Evolutionary conservation across 495 filamentous ascomycete genomes (phyloP), one percentile per base, ranked within the genome.

Genomic region (Niebla homalea): DNA sequence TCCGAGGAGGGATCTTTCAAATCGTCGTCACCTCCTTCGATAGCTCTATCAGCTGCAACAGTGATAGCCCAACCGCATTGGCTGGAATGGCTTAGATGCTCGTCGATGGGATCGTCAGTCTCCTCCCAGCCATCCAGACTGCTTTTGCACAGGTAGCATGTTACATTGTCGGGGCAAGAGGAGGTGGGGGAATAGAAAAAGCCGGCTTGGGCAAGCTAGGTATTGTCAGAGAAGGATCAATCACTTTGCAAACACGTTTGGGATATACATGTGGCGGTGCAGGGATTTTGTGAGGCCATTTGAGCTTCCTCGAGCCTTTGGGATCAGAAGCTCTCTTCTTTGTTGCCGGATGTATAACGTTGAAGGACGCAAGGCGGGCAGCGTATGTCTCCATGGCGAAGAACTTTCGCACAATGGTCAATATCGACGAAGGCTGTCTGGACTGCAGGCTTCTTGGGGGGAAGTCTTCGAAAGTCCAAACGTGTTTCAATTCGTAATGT

Each of bases 31-130:
- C 70, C 68, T 52, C 87, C 78, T 43, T 80, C 84, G 46, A 77
- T 69, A 21, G 74, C 70, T 15, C 73, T 71, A 54, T 85, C 79
- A 43, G 88, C 83, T 49, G 80, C 76, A 49, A 80, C 78, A 56
- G 81, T 80, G 36, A 92, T 76, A 0, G 93, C 93, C 87, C 87
- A 97, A 16, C 84, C 88, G 57, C 92, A 98, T 20, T 79, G 71
- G 1, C 76, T 72, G 2, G 85, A 80, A 60, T 93, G 84, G 45
- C 83, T 84, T 43, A 94, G 60, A 67, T 98, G 92, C 60, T 97
- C 92, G 12, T 72, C 73, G 2, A 87, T 61, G 0, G 92, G 84
- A 50, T 85, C 74, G 57, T 98, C 92, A 5, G 77, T 75, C 32
- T 80, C 70, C 57, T 95, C 88, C 92, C 92, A 98, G 39, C 88